phyloP scores from a whole-genome alignment of 805 yeast species.

The Starmerella cellae region DNA sequence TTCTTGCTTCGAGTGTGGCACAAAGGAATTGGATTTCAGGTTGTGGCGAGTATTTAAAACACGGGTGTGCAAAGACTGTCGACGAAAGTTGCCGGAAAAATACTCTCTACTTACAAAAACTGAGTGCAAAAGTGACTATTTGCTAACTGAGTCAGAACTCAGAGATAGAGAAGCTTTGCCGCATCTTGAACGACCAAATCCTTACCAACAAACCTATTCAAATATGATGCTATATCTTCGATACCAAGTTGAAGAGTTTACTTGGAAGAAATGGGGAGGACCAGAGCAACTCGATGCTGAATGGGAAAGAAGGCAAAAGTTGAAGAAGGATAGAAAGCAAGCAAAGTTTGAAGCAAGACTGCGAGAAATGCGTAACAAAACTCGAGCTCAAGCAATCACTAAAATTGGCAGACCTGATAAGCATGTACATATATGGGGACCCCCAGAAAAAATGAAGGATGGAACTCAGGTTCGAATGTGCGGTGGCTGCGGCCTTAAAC shows the following conservation, averaged over 20 bases:
- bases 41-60: constrained; percentile 50
- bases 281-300: constrained; percentile 81
- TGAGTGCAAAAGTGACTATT: constrained; percentile 84
- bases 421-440: constrained; percentile 66
- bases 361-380: constrained; percentile 75
- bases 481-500: constrained; percentile 20
- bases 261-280: constrained; percentile 91
- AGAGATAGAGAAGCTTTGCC: constrained; percentile 55
- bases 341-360: constrained; percentile 65
- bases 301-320: constrained; percentile 71
- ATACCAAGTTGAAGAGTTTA: constrained; percentile 84
- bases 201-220: constrained; percentile 77
- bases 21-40: constrained; percentile 68
- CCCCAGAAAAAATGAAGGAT: constrained; percentile 13
- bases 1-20: constrained; percentile 68
- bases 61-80: constrained; percentile 71
- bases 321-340: constrained; percentile 60
- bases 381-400: constrained; percentile 82
- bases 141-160: constrained; percentile 86
- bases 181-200: constrained; percentile 81
- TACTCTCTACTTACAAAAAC: constrained; percentile 87
- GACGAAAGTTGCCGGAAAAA: constrained; percentile 63
- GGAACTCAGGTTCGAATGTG: constrained; percentile 16
- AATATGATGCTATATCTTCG: constrained; percentile 87
- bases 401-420: constrained; percentile 40